Percentiles rank a stretch among this genome's conserved stretches.
These are phyloP conservation scores for Podospora sp. DNA, from an alignment of 495 filamentous ascomycete species.

Conservation along the genomic window DNA sequence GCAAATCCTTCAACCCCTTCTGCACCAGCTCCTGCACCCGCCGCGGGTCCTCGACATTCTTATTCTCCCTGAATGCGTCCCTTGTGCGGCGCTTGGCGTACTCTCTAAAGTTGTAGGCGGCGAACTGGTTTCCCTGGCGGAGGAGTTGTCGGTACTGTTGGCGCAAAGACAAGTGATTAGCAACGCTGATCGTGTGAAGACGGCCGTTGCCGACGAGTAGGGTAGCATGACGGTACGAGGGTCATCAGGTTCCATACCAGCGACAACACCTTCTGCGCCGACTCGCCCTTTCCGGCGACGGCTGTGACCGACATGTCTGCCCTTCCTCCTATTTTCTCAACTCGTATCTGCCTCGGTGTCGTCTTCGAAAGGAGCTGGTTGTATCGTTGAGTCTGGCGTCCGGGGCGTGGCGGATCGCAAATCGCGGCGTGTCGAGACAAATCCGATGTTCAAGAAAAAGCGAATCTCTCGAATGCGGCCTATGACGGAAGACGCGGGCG, in stretches of 20 bases:
- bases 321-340: not conserved
- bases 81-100: conserved; percentile 87
- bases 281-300: conserved; percentile 57
- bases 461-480: conserved; percentile 12
- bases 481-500: conserved; percentile 26
- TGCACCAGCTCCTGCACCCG: conserved; percentile 86
- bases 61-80: conserved; percentile 86
- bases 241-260: too few relatives aligned
- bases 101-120: conserved; percentile 95
- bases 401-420: conserved; percentile 1
- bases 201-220: too few relatives aligned
- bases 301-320: conserved; percentile 49
- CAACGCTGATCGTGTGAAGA: too few relatives aligned
- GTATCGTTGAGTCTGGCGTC: not conserved
- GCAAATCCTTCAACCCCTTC: conserved; percentile 81
- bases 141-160: conserved; percentile 86
- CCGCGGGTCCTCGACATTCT: conserved; percentile 65
- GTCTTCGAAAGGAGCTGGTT: not conserved
- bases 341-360: not conserved
- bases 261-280: conserved; percentile 71
- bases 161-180: too few relatives aligned
- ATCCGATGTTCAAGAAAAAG: conserved; percentile 5
- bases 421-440: not conserved
- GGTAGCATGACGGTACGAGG: too few relatives aligned
- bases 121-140: conserved; percentile 83